These are phyloP conservation scores for Colletotrichum spaethianum DNA, from an alignment of 2,329 filamentous ascomycete species.

Conservation along the genomic window DNA sequence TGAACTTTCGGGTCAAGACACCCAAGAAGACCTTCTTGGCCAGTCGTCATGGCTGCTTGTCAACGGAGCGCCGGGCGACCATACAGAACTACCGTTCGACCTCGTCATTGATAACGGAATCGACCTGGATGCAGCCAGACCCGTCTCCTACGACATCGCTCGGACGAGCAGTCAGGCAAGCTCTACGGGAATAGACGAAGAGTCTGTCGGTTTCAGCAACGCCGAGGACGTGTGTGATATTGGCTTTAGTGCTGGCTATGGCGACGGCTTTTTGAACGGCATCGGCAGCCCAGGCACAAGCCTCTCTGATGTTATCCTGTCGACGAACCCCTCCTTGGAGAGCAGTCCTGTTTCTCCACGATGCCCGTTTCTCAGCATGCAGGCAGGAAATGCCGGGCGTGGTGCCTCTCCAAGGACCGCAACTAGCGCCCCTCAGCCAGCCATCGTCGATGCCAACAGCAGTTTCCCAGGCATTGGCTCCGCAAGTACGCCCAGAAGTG, in stretches of 20 bases:
- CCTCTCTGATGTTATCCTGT: constrained; percentile 17
- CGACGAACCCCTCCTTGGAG: constrained; percentile 14
- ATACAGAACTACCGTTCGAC: constrained; percentile 23
- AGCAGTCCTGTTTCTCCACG: constrained; percentile 10
- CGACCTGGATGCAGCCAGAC: neutral
- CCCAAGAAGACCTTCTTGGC: neutral
- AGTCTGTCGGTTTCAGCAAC: constrained; percentile 25
- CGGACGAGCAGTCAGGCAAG: constrained; percentile 27
- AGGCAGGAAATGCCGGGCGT: neutral
- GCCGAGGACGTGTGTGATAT: neutral
- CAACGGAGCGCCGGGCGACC: neutral
- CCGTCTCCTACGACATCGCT: neutral
- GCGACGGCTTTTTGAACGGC: neutral
- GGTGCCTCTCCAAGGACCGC: neutral
- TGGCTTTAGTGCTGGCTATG: constrained; percentile 15
- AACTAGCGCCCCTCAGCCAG: neutral
- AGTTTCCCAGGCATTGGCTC: neutral
- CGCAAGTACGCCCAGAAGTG: constrained; percentile 9
- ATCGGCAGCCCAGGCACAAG: constrained; percentile 26
- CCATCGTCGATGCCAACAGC: neutral
- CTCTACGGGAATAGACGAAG: constrained; percentile 23
- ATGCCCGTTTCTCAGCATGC: constrained; percentile 11
- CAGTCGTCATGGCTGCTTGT: neutral
- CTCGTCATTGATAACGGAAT: constrained; percentile 17
- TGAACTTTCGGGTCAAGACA: constrained; percentile 2